Evolutionary conservation across 2,329 filamentous ascomycete species (phyloP).

Genomic region (Scleromitrula shiraiana): DNA sequence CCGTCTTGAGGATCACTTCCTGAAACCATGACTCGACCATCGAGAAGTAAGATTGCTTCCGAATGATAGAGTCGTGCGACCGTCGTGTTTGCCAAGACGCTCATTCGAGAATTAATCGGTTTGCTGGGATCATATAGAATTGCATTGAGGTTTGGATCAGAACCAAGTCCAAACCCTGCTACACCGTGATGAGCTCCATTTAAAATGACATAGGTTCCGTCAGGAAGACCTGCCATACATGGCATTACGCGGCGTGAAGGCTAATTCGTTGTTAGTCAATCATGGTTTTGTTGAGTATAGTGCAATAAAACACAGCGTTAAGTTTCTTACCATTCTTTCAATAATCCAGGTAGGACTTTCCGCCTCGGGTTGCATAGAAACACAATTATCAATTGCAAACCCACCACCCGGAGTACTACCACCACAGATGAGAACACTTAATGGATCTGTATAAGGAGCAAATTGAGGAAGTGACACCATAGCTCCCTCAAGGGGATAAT

Average conservation of each 20-base stretch:
- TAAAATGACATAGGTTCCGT: constrained; percentile 56
- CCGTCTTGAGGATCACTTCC: constrained; percentile 44
- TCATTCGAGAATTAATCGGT: constrained; percentile 48
- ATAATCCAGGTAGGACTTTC: constrained; percentile 49
- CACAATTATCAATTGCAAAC: constrained; percentile 57
- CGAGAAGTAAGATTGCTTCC: constrained; percentile 53
- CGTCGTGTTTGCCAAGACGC: constrained; percentile 55
- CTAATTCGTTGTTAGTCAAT: background rate
- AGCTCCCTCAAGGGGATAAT: constrained; percentile 58
- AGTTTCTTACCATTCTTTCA: constrained; percentile 46
- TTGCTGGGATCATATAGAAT: constrained; percentile 52
- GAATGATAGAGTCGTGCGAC: constrained; percentile 58
- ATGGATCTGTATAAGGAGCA: constrained; percentile 50
- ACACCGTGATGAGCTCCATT: constrained; percentile 53
- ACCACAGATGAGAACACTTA: constrained; percentile 55
- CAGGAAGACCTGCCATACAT: constrained; percentile 55
- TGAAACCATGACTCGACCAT: constrained; percentile 54
- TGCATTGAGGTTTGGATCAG: constrained; percentile 51
- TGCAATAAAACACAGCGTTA: background rate
- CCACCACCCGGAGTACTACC: constrained; percentile 47
- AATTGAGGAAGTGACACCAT: constrained; percentile 54
- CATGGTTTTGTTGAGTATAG: background rate
- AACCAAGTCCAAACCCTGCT: constrained; percentile 54
- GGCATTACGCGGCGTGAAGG: constrained; percentile 54
- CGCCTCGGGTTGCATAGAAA: constrained; percentile 52